A percentile compares a stretch with the other conserved stretches of the same genome.
Conservation (phyloP, 768 basidiomycete species). For the Exsudoporus frostii region DNA sequence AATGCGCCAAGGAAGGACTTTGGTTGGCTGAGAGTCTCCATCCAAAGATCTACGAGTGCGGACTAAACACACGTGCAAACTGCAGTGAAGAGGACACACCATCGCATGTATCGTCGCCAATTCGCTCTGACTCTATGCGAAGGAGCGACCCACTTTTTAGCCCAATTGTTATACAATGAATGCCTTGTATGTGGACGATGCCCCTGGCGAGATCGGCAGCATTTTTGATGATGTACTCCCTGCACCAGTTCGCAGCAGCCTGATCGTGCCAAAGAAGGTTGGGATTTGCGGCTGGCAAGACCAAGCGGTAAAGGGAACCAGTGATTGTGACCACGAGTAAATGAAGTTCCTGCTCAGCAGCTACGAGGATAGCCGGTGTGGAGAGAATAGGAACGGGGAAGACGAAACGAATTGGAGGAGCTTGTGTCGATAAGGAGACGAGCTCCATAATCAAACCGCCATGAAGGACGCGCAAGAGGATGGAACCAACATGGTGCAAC, state of each 20-base stretch:
- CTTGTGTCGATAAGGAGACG: conserved; percentile 62
- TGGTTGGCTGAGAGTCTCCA: conserved; percentile 60
- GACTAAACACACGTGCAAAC: conserved; percentile 7
- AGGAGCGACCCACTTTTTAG: conserved; percentile 61
- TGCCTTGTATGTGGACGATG: conserved; percentile 64
- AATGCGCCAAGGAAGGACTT: conserved; percentile 64
- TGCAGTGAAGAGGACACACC: conserved; percentile 43
- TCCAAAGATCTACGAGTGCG: conserved; percentile 59
- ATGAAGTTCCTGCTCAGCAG: conserved; percentile 50
- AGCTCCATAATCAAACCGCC: conserved; percentile 74
- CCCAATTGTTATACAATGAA: conserved; percentile 62
- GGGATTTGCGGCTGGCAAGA: conserved; percentile 55
- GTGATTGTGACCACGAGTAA: conserved; percentile 64
- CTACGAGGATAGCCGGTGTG: conserved; percentile 60
- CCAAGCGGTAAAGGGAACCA: conserved; percentile 72
- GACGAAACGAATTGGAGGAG: conserved; percentile 70
- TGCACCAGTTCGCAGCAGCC: conserved; percentile 52
- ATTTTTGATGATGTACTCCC: conserved; percentile 65
- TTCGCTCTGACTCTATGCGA: conserved; percentile 62
- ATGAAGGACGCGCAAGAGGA: conserved; percentile 74
- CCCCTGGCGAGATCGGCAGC: conserved; percentile 41
- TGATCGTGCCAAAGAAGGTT: conserved; percentile 58
- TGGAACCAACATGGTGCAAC: conserved; percentile 54
- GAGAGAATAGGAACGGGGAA: conserved; percentile 70
- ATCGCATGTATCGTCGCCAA: conserved; percentile 51